Evolutionary conservation across 345 rosid species (phyloP).

Genomic region (Erysimum cheiranthoides): DNA sequence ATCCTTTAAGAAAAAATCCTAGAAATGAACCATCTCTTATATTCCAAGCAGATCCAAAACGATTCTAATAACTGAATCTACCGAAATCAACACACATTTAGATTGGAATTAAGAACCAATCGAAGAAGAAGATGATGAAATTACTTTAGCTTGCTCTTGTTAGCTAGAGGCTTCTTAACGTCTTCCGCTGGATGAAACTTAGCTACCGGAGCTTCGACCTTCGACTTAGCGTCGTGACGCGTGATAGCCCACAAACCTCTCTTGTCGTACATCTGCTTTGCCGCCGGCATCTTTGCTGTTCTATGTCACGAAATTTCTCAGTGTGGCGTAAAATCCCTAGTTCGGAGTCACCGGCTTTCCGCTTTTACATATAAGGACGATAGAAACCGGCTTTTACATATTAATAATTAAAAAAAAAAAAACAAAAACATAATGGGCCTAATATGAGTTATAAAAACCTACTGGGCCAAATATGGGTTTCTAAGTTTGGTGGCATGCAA

Average conservation of each 20-base stretch:
- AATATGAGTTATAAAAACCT: background rate
- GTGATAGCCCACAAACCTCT: slow-evolving; percentile 79
- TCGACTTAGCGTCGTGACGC: slow-evolving; percentile 69
- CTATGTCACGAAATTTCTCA: background rate
- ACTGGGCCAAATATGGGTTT: background rate
- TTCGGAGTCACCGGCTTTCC: no score
- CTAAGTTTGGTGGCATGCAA: background rate
- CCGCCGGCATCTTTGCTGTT: slow-evolving; percentile 52
- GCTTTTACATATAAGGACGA: slow-evolving; percentile 26
- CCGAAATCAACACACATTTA: background rate
- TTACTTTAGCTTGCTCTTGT: slow-evolving; percentile 74
- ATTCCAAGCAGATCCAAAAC: slow-evolving; percentile 6
- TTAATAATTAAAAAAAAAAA: no score
- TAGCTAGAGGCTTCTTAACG: slow-evolving; percentile 73
- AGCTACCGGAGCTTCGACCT: slow-evolving; percentile 55
- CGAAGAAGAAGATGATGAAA: background rate
- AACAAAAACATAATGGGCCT: slow-evolving; percentile 24
- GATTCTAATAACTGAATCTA: background rate
- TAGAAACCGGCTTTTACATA: background rate
- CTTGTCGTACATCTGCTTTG: slow-evolving; percentile 60
- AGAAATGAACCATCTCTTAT: background rate
- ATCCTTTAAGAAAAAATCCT: background rate
- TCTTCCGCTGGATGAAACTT: slow-evolving; percentile 85
- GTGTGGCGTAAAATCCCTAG: slow-evolving; percentile 41
- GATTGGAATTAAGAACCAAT: background rate